Percentiles rank a stretch among this genome's conserved stretches.
phyloP scores from a whole-genome alignment of 2,329 filamentous ascomycete species.

The Cytospora piceae region DNA sequence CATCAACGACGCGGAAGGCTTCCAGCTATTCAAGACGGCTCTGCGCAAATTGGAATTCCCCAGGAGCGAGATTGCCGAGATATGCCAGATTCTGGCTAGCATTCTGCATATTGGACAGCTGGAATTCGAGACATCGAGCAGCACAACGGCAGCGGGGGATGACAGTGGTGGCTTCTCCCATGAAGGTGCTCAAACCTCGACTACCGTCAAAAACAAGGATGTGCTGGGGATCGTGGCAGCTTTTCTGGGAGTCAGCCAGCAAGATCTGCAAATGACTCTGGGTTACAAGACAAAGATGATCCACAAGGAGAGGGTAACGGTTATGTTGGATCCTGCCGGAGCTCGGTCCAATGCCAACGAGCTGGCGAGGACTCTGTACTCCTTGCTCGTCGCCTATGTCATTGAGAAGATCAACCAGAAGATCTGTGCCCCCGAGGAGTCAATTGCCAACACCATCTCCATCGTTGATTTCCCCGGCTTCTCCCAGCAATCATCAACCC shows the following conservation, averaged over 20 bases:
- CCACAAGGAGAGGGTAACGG: conserved; percentile 93
- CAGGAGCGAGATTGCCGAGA: conserved; percentile 89
- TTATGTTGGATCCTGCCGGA: conserved; percentile 93
- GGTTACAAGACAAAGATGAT: conserved; percentile 98
- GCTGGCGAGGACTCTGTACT: conserved; percentile 89
- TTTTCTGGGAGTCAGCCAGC: conserved; percentile 85
- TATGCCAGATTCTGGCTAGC: conserved; percentile 90
- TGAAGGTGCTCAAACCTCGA: conserved; percentile 85
- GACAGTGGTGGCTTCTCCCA: conserved; percentile 97
- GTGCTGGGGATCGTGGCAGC: conserved; percentile 83
- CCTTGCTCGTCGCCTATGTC: conserved; percentile 89
- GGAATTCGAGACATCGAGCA: conserved; percentile 83
- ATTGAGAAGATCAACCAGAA: conserved; percentile 91
- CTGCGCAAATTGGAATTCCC: conserved; percentile 93
- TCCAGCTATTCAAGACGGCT: conserved; percentile 96
- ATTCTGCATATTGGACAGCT: conserved; percentile 98
- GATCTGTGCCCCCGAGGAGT: conserved; percentile 83
- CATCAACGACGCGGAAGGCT: conserved; percentile 93
- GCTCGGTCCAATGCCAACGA: conserved; percentile 93
- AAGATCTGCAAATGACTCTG: conserved; percentile 83
- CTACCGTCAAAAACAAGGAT: conserved; percentile 92
- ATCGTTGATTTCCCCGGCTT: conserved; percentile 98
- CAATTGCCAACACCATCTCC: conserved; percentile 90
- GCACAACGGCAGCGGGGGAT: conserved; percentile 78
- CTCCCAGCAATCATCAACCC: conserved; percentile 79